These are phyloP conservation scores for Populus simonii DNA, from an alignment of 345 rosid genomes.

Conservation along the genomic window DNA sequence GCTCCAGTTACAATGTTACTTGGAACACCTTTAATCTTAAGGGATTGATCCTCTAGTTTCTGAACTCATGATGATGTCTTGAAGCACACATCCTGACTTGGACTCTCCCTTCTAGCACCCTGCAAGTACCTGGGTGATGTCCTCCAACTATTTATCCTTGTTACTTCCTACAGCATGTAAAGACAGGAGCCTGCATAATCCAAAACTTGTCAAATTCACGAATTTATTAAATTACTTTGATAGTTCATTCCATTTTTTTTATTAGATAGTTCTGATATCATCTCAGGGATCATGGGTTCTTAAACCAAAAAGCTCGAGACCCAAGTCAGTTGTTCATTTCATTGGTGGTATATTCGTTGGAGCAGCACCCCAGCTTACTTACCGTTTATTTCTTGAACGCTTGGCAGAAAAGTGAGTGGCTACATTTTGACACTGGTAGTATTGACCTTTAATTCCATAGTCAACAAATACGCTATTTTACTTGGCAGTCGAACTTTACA, in stretches of 20 bases:
- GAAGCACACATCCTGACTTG: not conserved
- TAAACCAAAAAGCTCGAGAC: constrained; percentile 58
- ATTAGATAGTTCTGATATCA: not conserved
- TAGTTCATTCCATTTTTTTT: not conserved
- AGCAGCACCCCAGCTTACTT: constrained; percentile 97
- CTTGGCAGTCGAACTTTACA: not conserved
- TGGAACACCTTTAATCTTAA: not conserved
- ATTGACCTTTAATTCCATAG: not conserved
- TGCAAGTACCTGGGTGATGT: not conserved
- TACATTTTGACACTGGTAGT: not conserved
- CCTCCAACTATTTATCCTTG: not conserved
- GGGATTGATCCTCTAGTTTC: not conserved
- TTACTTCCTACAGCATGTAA: not conserved
- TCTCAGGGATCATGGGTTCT: constrained; percentile 97
- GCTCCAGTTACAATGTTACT: not conserved
- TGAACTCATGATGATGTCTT: not conserved
- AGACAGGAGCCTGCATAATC: not conserved
- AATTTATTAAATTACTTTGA: not conserved
- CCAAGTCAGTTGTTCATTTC: constrained; percentile 81
- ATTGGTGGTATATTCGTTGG: constrained; percentile 97
- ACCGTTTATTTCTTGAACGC: constrained; percentile 89
- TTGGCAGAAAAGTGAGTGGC: constrained; percentile 76
- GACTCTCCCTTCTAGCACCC: not conserved
- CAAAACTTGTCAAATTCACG: not conserved
- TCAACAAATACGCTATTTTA: not conserved